phyloP scores from a whole-genome alignment of 768 basidiomycete genomes.

The Termitomyces sp. region DNA sequence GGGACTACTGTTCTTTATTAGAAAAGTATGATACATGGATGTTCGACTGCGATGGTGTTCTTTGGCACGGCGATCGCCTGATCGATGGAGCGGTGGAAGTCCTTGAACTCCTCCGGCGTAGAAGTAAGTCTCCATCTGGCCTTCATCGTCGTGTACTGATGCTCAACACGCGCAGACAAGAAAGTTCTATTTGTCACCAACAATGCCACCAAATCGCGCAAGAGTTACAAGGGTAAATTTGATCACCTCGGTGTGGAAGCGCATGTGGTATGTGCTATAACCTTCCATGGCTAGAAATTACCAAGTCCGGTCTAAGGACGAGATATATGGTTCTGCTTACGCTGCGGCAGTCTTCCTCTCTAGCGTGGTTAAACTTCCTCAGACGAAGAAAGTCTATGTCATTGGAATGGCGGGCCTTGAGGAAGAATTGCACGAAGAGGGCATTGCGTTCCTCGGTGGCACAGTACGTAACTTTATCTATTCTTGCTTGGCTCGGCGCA shows the following conservation, averaged over 20 bases:
- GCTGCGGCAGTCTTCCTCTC: constrained; percentile 69
- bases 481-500: neutral
- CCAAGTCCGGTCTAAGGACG: constrained; percentile 55
- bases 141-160: constrained; percentile 6
- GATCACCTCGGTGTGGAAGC: constrained; percentile 84
- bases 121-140: constrained; percentile 39
- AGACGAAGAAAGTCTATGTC: constrained; percentile 91
- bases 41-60: constrained; percentile 94
- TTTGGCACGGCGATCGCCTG: constrained; percentile 81
- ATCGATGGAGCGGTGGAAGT: constrained; percentile 78
- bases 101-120: constrained; percentile 60
- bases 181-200: constrained; percentile 92
- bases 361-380: constrained; percentile 82
- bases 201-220: constrained; percentile 92
- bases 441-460: constrained; percentile 75
- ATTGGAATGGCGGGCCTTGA: constrained; percentile 90
- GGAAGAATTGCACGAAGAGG: constrained; percentile 88
- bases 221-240: constrained; percentile 85
- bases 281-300: neutral
- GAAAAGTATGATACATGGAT: constrained; percentile 88
- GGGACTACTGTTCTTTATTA: constrained; percentile 44
- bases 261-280: constrained; percentile 55
- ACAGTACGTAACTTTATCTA: constrained; percentile 49
- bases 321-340: constrained; percentile 95
- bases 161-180: constrained; percentile 49